Evolutionary conservation across 768 basidiomycete species (phyloP).

Genomic region (Trametes cingulata): DNA sequence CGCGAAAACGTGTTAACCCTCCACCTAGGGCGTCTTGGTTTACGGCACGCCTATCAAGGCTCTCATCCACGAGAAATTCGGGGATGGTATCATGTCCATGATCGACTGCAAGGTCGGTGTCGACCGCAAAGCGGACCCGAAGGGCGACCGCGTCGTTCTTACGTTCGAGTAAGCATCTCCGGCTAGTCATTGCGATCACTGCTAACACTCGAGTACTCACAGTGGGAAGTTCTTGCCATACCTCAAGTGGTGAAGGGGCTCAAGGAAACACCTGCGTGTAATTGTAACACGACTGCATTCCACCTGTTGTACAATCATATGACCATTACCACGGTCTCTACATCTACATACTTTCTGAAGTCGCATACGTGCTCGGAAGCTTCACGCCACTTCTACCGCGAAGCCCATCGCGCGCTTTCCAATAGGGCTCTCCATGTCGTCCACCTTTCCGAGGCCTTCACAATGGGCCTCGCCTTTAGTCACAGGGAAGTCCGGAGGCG

Average conservation of each 20-base stretch:
- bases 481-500: slow-evolving; percentile 73
- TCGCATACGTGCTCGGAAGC: neutral
- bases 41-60: slow-evolving; percentile 84
- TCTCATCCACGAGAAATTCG: slow-evolving; percentile 84
- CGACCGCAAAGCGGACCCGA: slow-evolving; percentile 69
- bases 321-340: neutral
- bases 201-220: slow-evolving; percentile 3
- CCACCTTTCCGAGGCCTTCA: slow-evolving; percentile 40
- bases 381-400: slow-evolving; percentile 28
- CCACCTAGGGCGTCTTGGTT: slow-evolving; percentile 60
- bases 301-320: slow-evolving; percentile 6
- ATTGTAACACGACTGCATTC: neutral
- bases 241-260: slow-evolving; percentile 54
- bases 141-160: slow-evolving; percentile 76
- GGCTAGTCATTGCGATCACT: neutral
- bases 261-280: neutral
- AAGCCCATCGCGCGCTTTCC: slow-evolving; percentile 49
- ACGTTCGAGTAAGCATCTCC: slow-evolving; percentile 71
- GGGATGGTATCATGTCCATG: slow-evolving; percentile 89
- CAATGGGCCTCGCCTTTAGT: slow-evolving; percentile 43
- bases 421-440: slow-evolving; percentile 39
- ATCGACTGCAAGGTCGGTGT: slow-evolving; percentile 77
- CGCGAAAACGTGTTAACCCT: neutral
- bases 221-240: slow-evolving; percentile 83
- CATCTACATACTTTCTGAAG: neutral